Evolutionary conservation across 139 green algal genomes (phyloP), one percentile per base, ranked within the genome.

Genomic region (Mesotaenium endlicherianum): DNA sequence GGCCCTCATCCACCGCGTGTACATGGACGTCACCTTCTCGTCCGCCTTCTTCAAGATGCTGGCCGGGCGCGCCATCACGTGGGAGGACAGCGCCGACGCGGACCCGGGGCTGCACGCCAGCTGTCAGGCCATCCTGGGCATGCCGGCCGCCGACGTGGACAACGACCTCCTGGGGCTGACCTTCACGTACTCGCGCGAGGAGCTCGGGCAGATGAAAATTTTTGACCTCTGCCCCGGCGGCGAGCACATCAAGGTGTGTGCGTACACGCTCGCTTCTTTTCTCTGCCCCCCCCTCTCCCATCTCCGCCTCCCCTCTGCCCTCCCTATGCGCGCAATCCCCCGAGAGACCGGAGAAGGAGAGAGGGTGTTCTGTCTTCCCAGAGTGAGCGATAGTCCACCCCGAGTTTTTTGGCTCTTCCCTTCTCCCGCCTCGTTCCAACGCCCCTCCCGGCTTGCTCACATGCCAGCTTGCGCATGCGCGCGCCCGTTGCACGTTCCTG

Each of bases 41-140:
- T 17, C 17, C n/a, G 31, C 77, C 1, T 83, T 83, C 39, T 83
- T 58, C 57, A 83, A 83, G 31, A 30, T 64, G 36, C 77, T 83
- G 14, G 77, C 77, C 14, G 41, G 67, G 17, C 44, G 57, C 2
- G 34, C 43, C 5, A 17, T 75, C 2, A 36, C 44, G 5, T 83
- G 64, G 47, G 5, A 44, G 3, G 77, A 83, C 57, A 14, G 14
- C 0, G 36, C 34, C 1, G 77, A 83, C 43, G 40, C 77, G 0
- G 55, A 75, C 45, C 77, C 77, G 45, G 31, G 47, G 30, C 39
- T 83, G 2, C 31, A 77, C 36, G 38, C 55, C n/a, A 83, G 77
- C 47, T 83, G 77, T 36, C 2, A 30, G 4, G 67, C 43, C 26
- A 76, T 83, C 67, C 59, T 83, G 43, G 77, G 40, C 3, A 16